These are phyloP conservation scores for Nemania sp. DNA, from an alignment of 2,329 filamentous ascomycete genomes.

Conservation along the genomic window DNA sequence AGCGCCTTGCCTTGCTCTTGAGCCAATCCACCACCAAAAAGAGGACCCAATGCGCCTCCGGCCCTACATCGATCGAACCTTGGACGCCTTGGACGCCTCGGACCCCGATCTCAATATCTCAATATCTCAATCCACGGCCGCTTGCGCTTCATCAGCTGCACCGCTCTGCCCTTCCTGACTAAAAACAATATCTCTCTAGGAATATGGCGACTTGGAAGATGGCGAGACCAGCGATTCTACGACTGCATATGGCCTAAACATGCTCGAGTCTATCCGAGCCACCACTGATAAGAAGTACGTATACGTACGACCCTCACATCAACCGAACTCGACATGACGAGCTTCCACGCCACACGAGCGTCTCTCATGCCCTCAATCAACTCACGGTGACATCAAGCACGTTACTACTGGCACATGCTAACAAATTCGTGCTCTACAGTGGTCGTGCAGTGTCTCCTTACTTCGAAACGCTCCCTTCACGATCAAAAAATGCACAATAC, in stretches of 20 bases:
- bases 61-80: conserved; percentile 3
- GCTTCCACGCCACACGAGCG: too few relatives aligned
- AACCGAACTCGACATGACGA: too few relatives aligned
- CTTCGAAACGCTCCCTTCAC: conserved; percentile 73
- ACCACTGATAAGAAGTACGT: conserved; percentile 82
- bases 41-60: conserved; percentile 4
- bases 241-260: conserved; percentile 70
- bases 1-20: neutral
- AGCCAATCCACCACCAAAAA: conserved; percentile 15
- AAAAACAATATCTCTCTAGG: conserved; percentile 32
- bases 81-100: conserved; percentile 4
- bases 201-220: conserved; percentile 55
- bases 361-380: too few relatives aligned
- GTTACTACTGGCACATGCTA: conserved; percentile 17
- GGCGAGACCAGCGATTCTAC: conserved; percentile 71
- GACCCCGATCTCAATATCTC: conserved; percentile 9
- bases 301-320: neutral
- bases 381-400: neutral
- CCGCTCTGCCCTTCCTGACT: conserved; percentile 14
- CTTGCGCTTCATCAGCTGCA: conserved; percentile 3
- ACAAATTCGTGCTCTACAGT: conserved; percentile 47
- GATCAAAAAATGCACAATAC: conserved; percentile 70
- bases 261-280: conserved; percentile 74
- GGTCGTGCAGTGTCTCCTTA: conserved; percentile 74
- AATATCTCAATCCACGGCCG: conserved; percentile 17